Base-by-base conservation (phyloP, 2,329 filamentous ascomycete genomes). In the Fusarium odoratissimum region DNA sequence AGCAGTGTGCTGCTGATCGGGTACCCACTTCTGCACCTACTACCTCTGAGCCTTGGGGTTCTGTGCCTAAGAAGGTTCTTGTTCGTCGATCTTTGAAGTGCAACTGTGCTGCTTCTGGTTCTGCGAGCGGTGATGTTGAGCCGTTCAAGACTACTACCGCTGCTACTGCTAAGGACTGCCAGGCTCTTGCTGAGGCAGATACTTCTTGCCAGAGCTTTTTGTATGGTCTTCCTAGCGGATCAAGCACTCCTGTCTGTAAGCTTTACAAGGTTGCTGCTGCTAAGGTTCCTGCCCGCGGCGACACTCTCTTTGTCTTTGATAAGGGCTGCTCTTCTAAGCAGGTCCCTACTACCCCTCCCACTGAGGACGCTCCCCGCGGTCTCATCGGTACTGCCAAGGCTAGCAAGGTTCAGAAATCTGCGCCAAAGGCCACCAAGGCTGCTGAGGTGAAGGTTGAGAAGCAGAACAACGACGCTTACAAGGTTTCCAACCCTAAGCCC, bases 241-340 rank as follows among this genome's bases (percentile, higher is more conserved):
- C 62, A 1, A 33, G 54, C 60, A 41, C 62, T 31, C 60, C 62
- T 25, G 42, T 41, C 1, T 65, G 62, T 14, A 65, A 65, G 41
- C 60, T 65, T n/a, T 64, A 48, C 30, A 64, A 64, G 41, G 62
- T 65, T n/a, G 6, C 60, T 5, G 62, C 62, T 19, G n/a, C 60
- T 3, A 64, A 41, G 48, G 40, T 65, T 23, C 60, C 60, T 41
- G 40, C 41, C 38, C 62, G 48, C 0, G 9, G 21, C 5, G 62
- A 65, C 4, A 57, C 30, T 5, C 41, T 65, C 6, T 65, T 65
- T 14, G 30, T 38, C 10, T 65, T 65, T 30, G 60, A 65, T 0
- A 64, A 57, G 48, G 41, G 41, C 0, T 65, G 62, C 17, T 64
- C 62, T 17, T 48, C 60, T 11, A 65, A 64, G 41, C 60, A 65